phyloP scores from a whole-genome alignment of 2,329 filamentous ascomycete genomes.

The Dothidotthia symphoricarpi region DNA sequence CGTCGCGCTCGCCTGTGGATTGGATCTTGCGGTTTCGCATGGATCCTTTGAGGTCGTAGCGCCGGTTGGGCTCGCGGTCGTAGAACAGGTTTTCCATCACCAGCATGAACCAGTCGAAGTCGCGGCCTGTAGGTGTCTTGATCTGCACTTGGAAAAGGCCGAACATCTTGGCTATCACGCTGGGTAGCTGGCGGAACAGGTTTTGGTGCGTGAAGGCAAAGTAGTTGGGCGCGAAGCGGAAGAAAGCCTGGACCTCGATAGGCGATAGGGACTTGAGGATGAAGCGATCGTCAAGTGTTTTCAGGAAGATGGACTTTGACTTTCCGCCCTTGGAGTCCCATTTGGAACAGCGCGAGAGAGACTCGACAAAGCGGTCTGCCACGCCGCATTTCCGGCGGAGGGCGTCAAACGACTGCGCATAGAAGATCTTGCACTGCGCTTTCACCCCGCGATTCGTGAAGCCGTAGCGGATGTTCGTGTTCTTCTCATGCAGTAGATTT shows the following conservation, averaged over 20 bases:
- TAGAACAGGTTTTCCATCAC: slow-evolving; percentile 99
- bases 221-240: slow-evolving; percentile 93
- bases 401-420: slow-evolving; percentile 96
- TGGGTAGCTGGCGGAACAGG: slow-evolving; percentile 87
- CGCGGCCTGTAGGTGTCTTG: slow-evolving; percentile 91
- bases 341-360: slow-evolving; percentile 89
- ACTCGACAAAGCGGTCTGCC: slow-evolving; percentile 90
- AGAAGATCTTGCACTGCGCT: slow-evolving; percentile 98
- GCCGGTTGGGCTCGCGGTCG: slow-evolving; percentile 79
- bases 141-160: slow-evolving; percentile 97
- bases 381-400: slow-evolving; percentile 89
- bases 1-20: slow-evolving; percentile 90
- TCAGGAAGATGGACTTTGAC: slow-evolving; percentile 94
- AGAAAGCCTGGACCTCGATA: slow-evolving; percentile 89
- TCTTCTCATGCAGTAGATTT: slow-evolving; percentile 77
- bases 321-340: slow-evolving; percentile 99
- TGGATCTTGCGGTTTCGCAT: slow-evolving; percentile 99
- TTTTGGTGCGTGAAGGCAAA: slow-evolving; percentile 97
- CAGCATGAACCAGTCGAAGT: slow-evolving; percentile 91
- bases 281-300: slow-evolving; percentile 91
- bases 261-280: slow-evolving; percentile 89
- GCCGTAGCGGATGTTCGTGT: slow-evolving; percentile 93
- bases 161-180: slow-evolving; percentile 98
- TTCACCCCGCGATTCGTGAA: slow-evolving; percentile 91
- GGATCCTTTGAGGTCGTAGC: slow-evolving; percentile 88